Evolutionary conservation across 2,329 filamentous ascomycete genomes (phyloP), one percentile per base, ranked within the genome.

Genomic region (Biscogniauxia sp.): DNA sequence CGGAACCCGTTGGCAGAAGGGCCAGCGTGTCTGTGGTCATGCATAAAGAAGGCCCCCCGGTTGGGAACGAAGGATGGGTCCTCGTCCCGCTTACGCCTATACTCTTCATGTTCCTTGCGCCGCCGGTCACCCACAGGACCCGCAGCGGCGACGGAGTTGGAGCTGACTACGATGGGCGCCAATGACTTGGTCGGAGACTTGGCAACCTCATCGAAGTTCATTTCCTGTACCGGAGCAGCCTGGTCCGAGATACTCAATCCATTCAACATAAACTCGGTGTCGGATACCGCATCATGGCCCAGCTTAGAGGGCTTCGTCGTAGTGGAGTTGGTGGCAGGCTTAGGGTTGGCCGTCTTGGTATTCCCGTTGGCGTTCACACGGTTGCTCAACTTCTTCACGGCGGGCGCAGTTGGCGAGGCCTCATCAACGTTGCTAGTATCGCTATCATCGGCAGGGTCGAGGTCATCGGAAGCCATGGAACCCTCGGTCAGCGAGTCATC

Each of bases 41-140:
- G 94, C 86, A 98, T 93, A 79, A 97, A 98, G 81, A 98, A 98
- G 64, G 91, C 89, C 61, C 95, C 95, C 66, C 94, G 84, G 72
- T 96, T 97, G 57, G 95, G 94, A 58, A 97, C 94, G 77, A 97
- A 97, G 11, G 93, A 88, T 41, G 94, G 94, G 74, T 97, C 92
- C 69, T 92, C 88, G 73, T 96, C 92, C 68, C 92, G 86, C 75
- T 91, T 91, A 78, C 90, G 92, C 77, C 89, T 88, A 78, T 96
- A 96, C 72, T 96, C 92, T 66, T 97, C 93, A 70, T 96, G 92
- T 72, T 97, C 93, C 68, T 90, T 88, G 66, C 91, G 87, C 75
- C 91, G 88, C 66, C 87, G 84, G 64, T 95, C 90, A 57, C 84
- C 84, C 61, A 85, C 79, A 37, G 84, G 82, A 70, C 88, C 75